Evolutionary conservation across 2,329 filamentous ascomycete genomes (phyloP), one percentile per base, ranked within the genome.

Genomic region (Dryadomyces sulphureus): DNA sequence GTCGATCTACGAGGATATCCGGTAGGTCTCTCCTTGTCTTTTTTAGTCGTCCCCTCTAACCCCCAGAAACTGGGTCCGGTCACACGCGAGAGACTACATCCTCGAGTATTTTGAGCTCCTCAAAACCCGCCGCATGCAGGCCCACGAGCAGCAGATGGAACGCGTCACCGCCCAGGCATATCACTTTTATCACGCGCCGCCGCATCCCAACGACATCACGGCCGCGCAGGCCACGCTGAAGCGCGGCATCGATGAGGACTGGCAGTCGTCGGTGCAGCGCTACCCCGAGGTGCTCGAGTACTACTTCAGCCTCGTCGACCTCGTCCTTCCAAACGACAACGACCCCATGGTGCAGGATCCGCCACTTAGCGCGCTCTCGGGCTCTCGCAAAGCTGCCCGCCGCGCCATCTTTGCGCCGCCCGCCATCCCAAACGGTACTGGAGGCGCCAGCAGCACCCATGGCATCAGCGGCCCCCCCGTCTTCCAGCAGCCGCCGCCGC

Each of bases 241-340:
- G 62, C 72, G 76, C 43, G 82, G 81, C 50, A 82, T 88, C 55
- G 82, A 88, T 55, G 79, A 84, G 50, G 84, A 88, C 63, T 90
- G 84, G 84, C 75, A 80, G 55, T 70, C 75, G 25, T 81, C 79
- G 41, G 83, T 88, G 35, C 75, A 85, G 55, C 73, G 79, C 46
- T 90, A 89, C 55, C 84, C 84, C 5, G 81, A 88, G 58, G 79
- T 89, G n/a, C 67, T 90, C 46, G 80, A 87, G 61, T 87, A 89
- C 62, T 89, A 83, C 58, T 89, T 81, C 62, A 70, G 75, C 49
- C 66, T 88, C 34, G 79, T 88, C 32, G 74, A 79, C 46, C 59
- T 87, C 48, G 73, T 68, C 20, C 62, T 85, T 5, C 83, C 84
- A 0, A 63, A 64, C 36, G 79, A 86, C 48, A 67, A 77, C 45